Evolutionary conservation across 2,329 filamentous ascomycete genomes (phyloP).

Genomic region (Epichloe baconii): DNA sequence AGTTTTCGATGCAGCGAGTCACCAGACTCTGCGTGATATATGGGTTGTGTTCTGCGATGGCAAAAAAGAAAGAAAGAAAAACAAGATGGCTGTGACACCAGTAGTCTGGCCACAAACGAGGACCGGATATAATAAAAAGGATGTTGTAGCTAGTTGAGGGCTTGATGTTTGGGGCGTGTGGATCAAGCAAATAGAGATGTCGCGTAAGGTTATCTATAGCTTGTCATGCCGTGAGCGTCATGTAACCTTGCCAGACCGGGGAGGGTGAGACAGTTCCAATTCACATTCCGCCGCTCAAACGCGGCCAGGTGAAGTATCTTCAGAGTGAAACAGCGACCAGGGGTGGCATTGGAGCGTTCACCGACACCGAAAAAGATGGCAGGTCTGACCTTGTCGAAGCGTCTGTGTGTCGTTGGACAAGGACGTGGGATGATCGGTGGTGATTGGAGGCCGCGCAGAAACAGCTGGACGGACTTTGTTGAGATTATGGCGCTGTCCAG

Average conservation of each 20-base stretch:
- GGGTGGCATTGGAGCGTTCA: constrained; percentile 12
- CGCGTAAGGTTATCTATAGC: constrained; percentile 7
- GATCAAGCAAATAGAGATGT: constrained; percentile 6
- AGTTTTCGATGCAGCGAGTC: not conserved
- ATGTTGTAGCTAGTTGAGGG: not conserved
- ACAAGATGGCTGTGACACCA: not conserved
- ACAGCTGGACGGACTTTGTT: not conserved
- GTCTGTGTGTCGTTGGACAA: constrained; percentile 5
- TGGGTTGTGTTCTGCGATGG: not conserved
- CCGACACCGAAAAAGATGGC: constrained; percentile 8
- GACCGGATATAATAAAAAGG: not conserved
- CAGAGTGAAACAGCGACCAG: constrained; percentile 11
- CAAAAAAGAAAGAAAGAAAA: too few species aligned
- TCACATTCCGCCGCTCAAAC: constrained; percentile 7
- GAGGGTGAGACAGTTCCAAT: constrained; percentile 7
- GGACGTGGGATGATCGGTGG: not conserved
- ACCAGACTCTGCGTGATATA: not conserved
- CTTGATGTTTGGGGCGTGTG: not conserved
- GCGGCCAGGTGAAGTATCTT: constrained; percentile 12
- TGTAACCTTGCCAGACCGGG: constrained; percentile 1
- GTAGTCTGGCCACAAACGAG: not conserved
- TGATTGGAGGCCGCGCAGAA: not conserved
- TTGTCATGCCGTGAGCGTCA: constrained; percentile 2
- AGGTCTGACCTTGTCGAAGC: not conserved
- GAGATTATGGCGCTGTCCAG: too few species aligned